A percentile compares a stretch with the other conserved stretches of the same genome.
Conservation (phyloP, 306 rosid genomes). For the Vicia faba region DNA sequence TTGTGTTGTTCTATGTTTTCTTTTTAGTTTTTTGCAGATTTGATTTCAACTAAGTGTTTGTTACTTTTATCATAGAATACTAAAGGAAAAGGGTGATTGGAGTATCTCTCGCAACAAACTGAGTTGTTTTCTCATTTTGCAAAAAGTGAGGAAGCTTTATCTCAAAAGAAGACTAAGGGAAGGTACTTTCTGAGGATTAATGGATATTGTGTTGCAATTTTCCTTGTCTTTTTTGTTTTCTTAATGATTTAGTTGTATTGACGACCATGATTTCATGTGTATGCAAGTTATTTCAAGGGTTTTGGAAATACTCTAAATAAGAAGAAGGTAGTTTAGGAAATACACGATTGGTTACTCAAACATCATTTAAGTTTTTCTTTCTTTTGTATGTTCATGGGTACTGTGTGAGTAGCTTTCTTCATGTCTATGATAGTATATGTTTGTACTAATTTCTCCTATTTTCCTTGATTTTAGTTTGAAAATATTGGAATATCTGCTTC, state of each 20-base stretch:
- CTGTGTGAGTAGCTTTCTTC: not conserved
- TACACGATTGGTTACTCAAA: slow-evolving; percentile 83
- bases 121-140: slow-evolving; percentile 98
- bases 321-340: slow-evolving; percentile 84
- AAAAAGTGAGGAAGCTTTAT: slow-evolving; percentile 68
- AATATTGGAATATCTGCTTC: not conserved
- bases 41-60: not conserved
- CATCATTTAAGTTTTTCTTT: slow-evolving; percentile 68
- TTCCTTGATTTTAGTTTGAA: not conserved
- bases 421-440: not conserved
- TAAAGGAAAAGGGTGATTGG: slow-evolving; percentile 85
- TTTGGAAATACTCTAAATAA: too few species aligned
- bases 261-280: not conserved
- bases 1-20: too few species aligned
- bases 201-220: not conserved
- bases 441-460: not conserved
- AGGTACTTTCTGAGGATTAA: slow-evolving; percentile 51
- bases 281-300: slow-evolving; percentile 8
- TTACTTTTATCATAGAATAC: slow-evolving; percentile 56
- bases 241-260: not conserved
- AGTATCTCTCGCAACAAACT: slow-evolving; percentile 95
- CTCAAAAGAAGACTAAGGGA: slow-evolving; percentile 80
- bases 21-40: too few species aligned
- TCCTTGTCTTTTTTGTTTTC: not conserved
- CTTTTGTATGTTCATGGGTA: not conserved